These are phyloP conservation scores for Xylaria longipes DNA, from an alignment of 495 filamentous ascomycete genomes.

Conservation along the genomic window DNA sequence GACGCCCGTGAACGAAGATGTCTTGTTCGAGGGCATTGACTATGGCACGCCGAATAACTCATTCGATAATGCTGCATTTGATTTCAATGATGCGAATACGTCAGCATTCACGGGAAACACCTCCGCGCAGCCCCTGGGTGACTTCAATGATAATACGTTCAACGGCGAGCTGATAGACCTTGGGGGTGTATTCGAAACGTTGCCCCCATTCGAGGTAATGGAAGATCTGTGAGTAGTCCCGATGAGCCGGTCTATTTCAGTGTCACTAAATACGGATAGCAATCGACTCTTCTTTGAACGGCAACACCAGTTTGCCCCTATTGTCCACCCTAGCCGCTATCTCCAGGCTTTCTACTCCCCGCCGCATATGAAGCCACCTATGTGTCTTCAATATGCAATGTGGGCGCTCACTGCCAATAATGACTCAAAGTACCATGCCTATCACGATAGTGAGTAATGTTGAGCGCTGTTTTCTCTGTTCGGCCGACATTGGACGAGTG, in stretches of 20 bases:
- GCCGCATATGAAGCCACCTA: constrained; percentile 53
- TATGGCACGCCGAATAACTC: constrained; percentile 27
- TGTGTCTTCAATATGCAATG: constrained; percentile 57
- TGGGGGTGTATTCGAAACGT: constrained; percentile 48
- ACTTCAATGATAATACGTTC: constrained; percentile 22
- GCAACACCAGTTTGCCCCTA: constrained; percentile 46
- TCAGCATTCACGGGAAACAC: constrained; percentile 17
- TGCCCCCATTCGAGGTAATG: constrained; percentile 54
- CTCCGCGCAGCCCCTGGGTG: background rate
- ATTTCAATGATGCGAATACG: constrained; percentile 25
- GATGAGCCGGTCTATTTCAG: background rate
- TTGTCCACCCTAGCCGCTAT: constrained; percentile 51
- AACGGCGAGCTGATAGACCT: constrained; percentile 45
- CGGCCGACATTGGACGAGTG: background rate
- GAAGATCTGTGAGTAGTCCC: constrained; percentile 52
- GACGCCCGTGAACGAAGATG: constrained; percentile 29
- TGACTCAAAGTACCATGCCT: constrained; percentile 46
- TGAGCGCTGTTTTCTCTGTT: background rate
- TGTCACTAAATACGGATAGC: constrained; percentile 33
- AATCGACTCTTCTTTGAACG: constrained; percentile 49
- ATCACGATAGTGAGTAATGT: constrained; percentile 38
- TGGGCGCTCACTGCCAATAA: constrained; percentile 51
- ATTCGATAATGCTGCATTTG: constrained; percentile 27
- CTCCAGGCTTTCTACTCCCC: constrained; percentile 49
- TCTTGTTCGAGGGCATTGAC: constrained; percentile 31